Base-by-base conservation (phyloP, 1,139 yeast species). In the Sugiyamaella novakii region DNA sequence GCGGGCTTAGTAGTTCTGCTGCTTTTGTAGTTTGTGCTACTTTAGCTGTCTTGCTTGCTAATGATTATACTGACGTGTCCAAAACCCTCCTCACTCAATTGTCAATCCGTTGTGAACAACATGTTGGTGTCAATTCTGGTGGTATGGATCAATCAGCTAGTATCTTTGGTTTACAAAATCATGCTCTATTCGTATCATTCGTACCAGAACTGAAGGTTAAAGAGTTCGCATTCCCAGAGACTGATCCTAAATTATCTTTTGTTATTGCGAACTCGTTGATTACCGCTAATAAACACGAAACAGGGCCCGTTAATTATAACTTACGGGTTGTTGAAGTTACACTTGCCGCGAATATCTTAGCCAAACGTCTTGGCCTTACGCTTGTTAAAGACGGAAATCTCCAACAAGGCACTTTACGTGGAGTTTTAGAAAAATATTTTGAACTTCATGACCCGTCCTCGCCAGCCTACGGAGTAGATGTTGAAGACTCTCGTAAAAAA, bases 71-170 rank as follows among this genome's bases (percentile, higher is more conserved):
- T 7, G 50, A 56, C 8, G 66, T 83, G 38, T 54, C 78, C 52
- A 81, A 81, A 60, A 68, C 73, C 21, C 81, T 77, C 52, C 72
- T 84, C 54, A 80, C 84, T 35, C 68, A 71, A 53, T 79, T 84
- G 49, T 81, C 88, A 10, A 83, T 81, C 47, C 82, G 79, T 15
- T 79, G 84, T 43, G 91, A 84, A 62, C 87, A 83, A 66, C 81
- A 79, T 50, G 80, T 84, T 38, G 91, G 91, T 19, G 84, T 84
- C 47, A 83, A 82, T 62, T 80, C 83, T 37, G 91, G 91, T 19
- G 91, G 91, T 37, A 79, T 84, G 86, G 91, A 84, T 63, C 91
- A 84, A 67, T 76, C 84, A 54, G 89, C 91, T 2, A 78, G 85
- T 1, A 75, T 84, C 19, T 83, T 78, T 58, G 89, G 89, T n/a